Conservation (phyloP, 2,329 filamentous ascomycete species). For the Fusarium sp. region DNA sequence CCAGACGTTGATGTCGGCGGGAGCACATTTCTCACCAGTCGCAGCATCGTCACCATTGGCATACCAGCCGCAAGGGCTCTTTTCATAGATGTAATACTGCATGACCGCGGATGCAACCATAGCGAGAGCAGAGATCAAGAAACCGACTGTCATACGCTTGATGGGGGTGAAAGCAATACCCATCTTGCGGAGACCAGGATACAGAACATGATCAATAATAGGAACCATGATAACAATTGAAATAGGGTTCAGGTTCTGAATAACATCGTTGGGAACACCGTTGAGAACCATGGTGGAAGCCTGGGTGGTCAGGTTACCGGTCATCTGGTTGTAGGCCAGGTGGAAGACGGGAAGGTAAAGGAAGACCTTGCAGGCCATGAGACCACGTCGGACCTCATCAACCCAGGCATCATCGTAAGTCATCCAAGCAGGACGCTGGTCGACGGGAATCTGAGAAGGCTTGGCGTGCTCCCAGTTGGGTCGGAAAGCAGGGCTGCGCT, state of each 20-base stretch:
- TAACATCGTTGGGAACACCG: constrained; percentile 80
- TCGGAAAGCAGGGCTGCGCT: constrained; percentile 73
- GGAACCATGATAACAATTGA: constrained; percentile 81
- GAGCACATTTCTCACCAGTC: constrained; percentile 56
- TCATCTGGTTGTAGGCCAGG: constrained; percentile 69
- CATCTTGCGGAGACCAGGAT: constrained; percentile 72
- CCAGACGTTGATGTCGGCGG: constrained; percentile 74
- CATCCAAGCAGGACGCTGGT: constrained; percentile 75
- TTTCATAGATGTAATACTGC: constrained; percentile 72
- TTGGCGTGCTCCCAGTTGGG: constrained; percentile 76
- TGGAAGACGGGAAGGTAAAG: constrained; percentile 75
- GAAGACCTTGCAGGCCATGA: constrained; percentile 77
- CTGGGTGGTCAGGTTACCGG: constrained; percentile 71
- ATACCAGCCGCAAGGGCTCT: constrained; percentile 68
- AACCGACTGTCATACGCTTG: constrained; percentile 78
- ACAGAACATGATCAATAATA: constrained; percentile 74
- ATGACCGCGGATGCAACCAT: constrained; percentile 69
- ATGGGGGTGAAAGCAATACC: constrained; percentile 78
- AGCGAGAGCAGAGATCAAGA: constrained; percentile 71
- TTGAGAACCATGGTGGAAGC: constrained; percentile 73
- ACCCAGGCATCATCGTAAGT: constrained; percentile 87
- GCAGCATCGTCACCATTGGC: constrained; percentile 52
- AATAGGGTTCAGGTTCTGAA: constrained; percentile 81
- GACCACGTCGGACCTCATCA: constrained; percentile 77
- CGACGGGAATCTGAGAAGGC: constrained; percentile 69